phyloP scores from a whole-genome alignment of 2,329 filamentous ascomycete genomes.

The Colletotrichum sp. region DNA sequence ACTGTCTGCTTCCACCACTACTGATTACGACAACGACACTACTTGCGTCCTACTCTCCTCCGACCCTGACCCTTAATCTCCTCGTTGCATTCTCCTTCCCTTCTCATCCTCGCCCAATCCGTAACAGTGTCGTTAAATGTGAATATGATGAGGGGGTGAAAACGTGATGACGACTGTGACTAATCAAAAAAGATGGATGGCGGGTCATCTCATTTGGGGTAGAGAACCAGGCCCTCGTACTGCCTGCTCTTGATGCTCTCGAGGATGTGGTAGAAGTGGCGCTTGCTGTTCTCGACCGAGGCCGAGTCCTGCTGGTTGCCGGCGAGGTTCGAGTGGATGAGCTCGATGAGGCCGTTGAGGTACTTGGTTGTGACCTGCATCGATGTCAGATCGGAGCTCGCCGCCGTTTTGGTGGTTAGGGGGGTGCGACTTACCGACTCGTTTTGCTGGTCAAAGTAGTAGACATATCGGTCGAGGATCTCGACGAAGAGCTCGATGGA shows the following conservation, averaged over 20 bases:
- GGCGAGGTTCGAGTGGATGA: slow-evolving; percentile 95
- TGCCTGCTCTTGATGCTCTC: slow-evolving; percentile 92
- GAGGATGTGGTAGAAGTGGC: slow-evolving; percentile 93
- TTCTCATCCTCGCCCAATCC: background rate
- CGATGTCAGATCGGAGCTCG: background rate
- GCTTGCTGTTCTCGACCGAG: slow-evolving; percentile 85
- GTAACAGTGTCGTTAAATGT: background rate
- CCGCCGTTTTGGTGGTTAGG: background rate
- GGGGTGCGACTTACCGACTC: slow-evolving; percentile 71
- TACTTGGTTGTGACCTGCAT: slow-evolving; percentile 88
- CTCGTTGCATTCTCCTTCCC: background rate
- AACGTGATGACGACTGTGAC: background rate
- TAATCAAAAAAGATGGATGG: background rate
- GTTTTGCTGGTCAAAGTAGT: slow-evolving; percentile 99
- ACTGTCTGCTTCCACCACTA: background rate
- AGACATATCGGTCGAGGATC: slow-evolving; percentile 97
- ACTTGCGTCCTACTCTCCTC: background rate
- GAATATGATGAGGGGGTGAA: background rate
- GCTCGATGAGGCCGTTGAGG: slow-evolving; percentile 94
- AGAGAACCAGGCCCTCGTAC: slow-evolving; percentile 88
- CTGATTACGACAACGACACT: background rate
- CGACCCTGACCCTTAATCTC: background rate
- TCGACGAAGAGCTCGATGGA: slow-evolving; percentile 98
- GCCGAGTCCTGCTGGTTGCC: slow-evolving; percentile 83
- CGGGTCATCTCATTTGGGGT: slow-evolving; percentile 44